Conservation (phyloP, 1,284 basidiomycete species). For the Wallemia mellicola region DNA sequence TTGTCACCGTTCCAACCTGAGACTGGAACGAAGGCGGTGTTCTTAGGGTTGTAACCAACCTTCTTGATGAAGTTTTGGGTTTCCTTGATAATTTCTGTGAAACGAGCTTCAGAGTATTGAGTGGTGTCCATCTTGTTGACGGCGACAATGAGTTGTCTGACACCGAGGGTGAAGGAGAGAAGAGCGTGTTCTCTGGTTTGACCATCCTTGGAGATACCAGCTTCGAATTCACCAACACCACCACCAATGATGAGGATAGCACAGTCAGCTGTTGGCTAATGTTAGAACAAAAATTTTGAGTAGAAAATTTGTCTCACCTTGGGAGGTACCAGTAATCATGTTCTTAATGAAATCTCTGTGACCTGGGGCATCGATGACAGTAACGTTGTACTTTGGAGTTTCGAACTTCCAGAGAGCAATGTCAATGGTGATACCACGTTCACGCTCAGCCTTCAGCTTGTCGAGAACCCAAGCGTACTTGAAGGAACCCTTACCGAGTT, state of each 20-base stretch:
- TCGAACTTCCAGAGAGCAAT: slow-evolving; percentile 99
- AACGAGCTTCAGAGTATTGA: slow-evolving; percentile 98
- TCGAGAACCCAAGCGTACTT: slow-evolving; percentile 17
- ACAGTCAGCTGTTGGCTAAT: slow-evolving; percentile 83
- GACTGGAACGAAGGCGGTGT: slow-evolving; percentile 94
- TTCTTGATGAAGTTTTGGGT: slow-evolving; percentile 99
- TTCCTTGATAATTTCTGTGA: slow-evolving; percentile 99
- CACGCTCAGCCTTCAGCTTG: slow-evolving; percentile 57
- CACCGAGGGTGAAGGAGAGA: slow-evolving; percentile 98
- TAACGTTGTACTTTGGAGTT: slow-evolving; percentile 71
- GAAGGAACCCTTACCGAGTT: slow-evolving; percentile 17
- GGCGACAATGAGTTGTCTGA: slow-evolving; percentile 97
- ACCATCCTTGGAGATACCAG: slow-evolving; percentile 99
- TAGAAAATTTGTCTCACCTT: slow-evolving; percentile 16
- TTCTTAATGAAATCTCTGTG: slow-evolving; percentile 99
- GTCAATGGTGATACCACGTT: slow-evolving; percentile 99
- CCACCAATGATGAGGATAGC: slow-evolving; percentile 97
- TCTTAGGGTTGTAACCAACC: slow-evolving; percentile 99
- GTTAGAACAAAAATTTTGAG: no score
- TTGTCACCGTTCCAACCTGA: slow-evolving; percentile 99
- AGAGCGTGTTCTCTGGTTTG: slow-evolving; percentile 99
- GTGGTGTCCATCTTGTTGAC: slow-evolving; percentile 99
- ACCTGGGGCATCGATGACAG: slow-evolving; percentile 92
- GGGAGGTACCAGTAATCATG: slow-evolving; percentile 99
- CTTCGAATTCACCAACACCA: slow-evolving; percentile 99